Evolutionary conservation across 2,329 filamentous ascomycete species (phyloP).

Genomic region (Xylaria sp.): DNA sequence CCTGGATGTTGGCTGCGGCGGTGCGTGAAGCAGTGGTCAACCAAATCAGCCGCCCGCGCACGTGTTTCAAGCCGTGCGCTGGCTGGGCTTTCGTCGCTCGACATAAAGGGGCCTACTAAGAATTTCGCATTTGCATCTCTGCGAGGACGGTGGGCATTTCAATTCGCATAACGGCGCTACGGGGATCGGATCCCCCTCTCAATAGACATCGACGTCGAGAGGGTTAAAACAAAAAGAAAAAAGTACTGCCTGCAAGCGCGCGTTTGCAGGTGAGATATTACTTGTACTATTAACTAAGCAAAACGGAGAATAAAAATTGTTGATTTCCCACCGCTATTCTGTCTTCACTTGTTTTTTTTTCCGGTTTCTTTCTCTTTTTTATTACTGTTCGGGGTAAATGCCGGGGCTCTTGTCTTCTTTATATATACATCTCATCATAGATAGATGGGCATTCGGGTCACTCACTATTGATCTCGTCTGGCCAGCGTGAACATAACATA

Average conservation of each 20-base stretch:
- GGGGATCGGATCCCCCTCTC: slow-evolving; percentile 30
- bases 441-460: too few relatives aligned
- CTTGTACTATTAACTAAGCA: slow-evolving; percentile 28
- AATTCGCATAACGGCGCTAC: slow-evolving; percentile 23
- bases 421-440: too few relatives aligned
- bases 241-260: slow-evolving; percentile 13
- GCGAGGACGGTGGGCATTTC: slow-evolving; percentile 28
- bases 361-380: background rate
- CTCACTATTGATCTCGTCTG: too few relatives aligned
- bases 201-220: slow-evolving; percentile 25
- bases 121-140: slow-evolving; percentile 26
- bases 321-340: background rate
- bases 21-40: background rate
- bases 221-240: slow-evolving; percentile 24
- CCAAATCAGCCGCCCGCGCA: too few relatives aligned
- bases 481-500: too few relatives aligned
- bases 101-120: slow-evolving; percentile 24
- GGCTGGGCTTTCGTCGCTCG: slow-evolving; percentile 21
- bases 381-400: background rate
- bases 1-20: slow-evolving; percentile 18
- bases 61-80: slow-evolving; percentile 1
- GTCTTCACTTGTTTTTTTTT: background rate
- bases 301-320: slow-evolving; percentile 13
- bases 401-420: too few relatives aligned
- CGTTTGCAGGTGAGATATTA: slow-evolving; percentile 13